phyloP scores from a whole-genome alignment of 257 asterid genomes.

The Solanum neorickii region DNA sequence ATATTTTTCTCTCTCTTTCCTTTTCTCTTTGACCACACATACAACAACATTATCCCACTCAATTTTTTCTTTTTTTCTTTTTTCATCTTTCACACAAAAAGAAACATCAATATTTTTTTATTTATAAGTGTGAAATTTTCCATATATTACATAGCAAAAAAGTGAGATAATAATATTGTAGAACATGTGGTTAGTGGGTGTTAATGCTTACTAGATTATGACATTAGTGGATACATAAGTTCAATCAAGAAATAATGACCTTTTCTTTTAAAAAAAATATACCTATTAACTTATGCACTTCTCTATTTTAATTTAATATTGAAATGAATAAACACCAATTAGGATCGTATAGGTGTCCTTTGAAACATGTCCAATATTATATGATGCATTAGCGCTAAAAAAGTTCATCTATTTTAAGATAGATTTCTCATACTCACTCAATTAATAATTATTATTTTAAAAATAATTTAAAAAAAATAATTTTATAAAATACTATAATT shows the following conservation, averaged over 20 bases:
- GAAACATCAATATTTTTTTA: neutral
- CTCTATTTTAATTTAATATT: no score
- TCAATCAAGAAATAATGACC: neutral
- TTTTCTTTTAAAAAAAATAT: rapidly evolving
- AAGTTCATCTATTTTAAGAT: neutral
- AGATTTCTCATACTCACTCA: no score
- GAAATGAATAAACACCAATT: no score
- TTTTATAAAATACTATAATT: no score
- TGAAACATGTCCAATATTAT: neutral
- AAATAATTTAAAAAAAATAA: no score
- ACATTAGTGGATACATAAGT: no score
- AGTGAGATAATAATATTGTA: neutral
- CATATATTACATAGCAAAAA: neutral
- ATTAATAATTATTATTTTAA: no score
- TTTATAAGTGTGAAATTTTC: neutral
- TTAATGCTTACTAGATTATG: neutral
- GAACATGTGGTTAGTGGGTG: neutral
- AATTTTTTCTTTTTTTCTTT: no score
- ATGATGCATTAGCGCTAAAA: neutral
- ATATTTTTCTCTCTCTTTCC: neutral
- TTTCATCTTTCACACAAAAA: neutral
- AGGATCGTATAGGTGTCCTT: neutral
- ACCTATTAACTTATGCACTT: no score
- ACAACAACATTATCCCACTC: neutral
- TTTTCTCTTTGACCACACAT: neutral